phyloP scores from a whole-genome alignment of 169 alveolate species.

The Eimeria falciformis region DNA sequence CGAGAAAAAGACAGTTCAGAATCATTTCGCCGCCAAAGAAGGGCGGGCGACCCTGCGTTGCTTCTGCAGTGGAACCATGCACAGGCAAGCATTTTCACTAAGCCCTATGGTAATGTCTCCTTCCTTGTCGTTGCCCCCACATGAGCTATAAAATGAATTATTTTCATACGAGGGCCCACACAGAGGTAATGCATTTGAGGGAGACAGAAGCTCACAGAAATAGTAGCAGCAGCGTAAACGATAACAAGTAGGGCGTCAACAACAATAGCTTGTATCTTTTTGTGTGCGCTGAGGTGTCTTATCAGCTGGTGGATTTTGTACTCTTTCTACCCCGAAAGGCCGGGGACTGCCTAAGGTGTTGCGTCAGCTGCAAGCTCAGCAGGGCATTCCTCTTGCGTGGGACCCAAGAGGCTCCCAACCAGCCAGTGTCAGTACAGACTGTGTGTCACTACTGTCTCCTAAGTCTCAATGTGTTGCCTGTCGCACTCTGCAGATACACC shows the following conservation, averaged over 20 bases:
- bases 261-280: not conserved
- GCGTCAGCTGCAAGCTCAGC: not conserved
- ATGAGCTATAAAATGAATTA: too few relatives aligned
- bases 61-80: slow-evolving; percentile 43
- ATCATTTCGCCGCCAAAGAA: slow-evolving; percentile 22
- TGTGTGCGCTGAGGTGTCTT: not conserved
- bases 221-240: too few relatives aligned
- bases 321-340: not conserved
- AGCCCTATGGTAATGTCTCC: too few relatives aligned
- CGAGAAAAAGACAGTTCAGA: slow-evolving; percentile 32
- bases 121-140: too few relatives aligned
- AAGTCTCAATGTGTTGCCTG: slow-evolving; percentile 49
- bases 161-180: too few relatives aligned
- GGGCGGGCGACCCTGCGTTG: slow-evolving; percentile 53
- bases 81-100: slow-evolving; percentile 9
- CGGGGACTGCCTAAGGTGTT: too few relatives aligned
- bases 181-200: too few relatives aligned
- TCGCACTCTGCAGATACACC: slow-evolving; percentile 45
- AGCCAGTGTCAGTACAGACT: slow-evolving; percentile 29
- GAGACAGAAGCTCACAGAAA: too few relatives aligned
- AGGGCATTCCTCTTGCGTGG: not conserved
- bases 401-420: not conserved
- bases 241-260: too few relatives aligned
- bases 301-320: slow-evolving; percentile 45
- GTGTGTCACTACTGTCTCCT: slow-evolving; percentile 11